phyloP scores from a whole-genome alignment of 306 rosid genomes.

The Acmispon strigosus region DNA sequence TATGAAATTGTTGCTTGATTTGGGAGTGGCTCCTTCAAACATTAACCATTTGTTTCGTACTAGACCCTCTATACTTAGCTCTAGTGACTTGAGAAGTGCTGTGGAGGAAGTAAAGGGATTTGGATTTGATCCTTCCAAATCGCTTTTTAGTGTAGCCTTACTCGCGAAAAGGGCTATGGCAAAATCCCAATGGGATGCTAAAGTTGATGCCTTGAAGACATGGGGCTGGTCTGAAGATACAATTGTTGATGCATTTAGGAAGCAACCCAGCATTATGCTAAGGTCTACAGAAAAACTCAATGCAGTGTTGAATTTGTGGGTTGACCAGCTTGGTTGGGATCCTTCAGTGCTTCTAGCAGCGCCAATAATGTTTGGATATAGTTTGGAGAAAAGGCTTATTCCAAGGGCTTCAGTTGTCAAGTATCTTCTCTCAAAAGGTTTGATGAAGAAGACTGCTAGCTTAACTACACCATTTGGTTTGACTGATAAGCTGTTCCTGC shows the following conservation, averaged over 20 bases:
- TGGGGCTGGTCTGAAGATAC: slow-evolving; percentile 56
- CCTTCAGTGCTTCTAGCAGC: background rate
- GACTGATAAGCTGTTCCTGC: slow-evolving; percentile 15
- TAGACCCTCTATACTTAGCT: background rate
- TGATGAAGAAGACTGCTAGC: slow-evolving; percentile 14
- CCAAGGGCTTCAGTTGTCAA: slow-evolving; percentile 37
- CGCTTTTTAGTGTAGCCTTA: slow-evolving; percentile 16
- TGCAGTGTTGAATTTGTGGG: slow-evolving; percentile 26
- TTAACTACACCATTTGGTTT: background rate
- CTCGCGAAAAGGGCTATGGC: slow-evolving; percentile 1
- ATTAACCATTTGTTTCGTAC: background rate
- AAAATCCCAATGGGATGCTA: slow-evolving; percentile 33
- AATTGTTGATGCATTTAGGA: slow-evolving; percentile 23
- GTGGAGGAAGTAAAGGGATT: slow-evolving; percentile 30
- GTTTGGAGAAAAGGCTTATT: slow-evolving; percentile 40
- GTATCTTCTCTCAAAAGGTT: slow-evolving; percentile 32
- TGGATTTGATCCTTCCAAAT: slow-evolving; percentile 33
- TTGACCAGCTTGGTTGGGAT: slow-evolving; percentile 26
- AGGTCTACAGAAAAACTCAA: slow-evolving; percentile 31
- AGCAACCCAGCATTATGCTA: slow-evolving; percentile 32
- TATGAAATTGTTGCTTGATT: background rate
- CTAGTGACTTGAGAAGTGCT: background rate
- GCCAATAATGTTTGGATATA: background rate
- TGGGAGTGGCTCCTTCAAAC: background rate
- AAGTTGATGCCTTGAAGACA: slow-evolving; percentile 22